These are phyloP conservation scores for Saitozyma podzolica DNA, from an alignment of 768 basidiomycete species.

Conservation along the genomic window DNA sequence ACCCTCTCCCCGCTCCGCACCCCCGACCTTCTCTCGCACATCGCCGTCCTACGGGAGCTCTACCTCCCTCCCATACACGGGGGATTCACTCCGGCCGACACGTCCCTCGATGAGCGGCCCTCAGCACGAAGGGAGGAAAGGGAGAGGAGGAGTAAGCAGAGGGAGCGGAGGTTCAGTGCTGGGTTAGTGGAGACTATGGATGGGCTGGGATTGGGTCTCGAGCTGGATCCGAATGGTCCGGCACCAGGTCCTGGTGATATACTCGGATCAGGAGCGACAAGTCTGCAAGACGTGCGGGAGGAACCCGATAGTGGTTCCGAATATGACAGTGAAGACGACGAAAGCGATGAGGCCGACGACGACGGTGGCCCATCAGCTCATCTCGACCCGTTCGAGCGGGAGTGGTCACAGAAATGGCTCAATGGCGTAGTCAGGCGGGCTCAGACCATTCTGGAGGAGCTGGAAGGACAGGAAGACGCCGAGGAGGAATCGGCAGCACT, in stretches of 20 bases:
- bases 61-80: constrained; percentile 48
- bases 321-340: constrained; percentile 9
- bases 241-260: neutral
- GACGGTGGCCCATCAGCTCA: constrained; percentile 18
- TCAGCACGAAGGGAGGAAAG: neutral
- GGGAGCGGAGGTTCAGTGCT: constrained; percentile 20
- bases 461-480: constrained; percentile 22
- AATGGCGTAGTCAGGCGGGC: constrained; percentile 41
- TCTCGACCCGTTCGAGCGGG: constrained; percentile 48
- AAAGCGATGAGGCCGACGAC: constrained; percentile 5
- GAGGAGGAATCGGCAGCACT: constrained; percentile 5
- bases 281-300: neutral
- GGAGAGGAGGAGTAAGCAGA: constrained; percentile 4
- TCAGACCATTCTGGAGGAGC: constrained; percentile 44
- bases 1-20: constrained; percentile 33
- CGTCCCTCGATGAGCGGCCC: constrained; percentile 10
- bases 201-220: constrained; percentile 28
- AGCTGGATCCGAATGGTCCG: constrained; percentile 3
- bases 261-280: neutral
- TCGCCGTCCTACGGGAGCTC: constrained; percentile 34
- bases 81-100: constrained; percentile 24
- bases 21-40: constrained; percentile 28
- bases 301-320: neutral
- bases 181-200: constrained; percentile 26
- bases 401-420: constrained; percentile 52